Evolutionary conservation across 2,329 filamentous ascomycete genomes (phyloP), one percentile per base, ranked within the genome.

Genomic region (Leptographium flavum): DNA sequence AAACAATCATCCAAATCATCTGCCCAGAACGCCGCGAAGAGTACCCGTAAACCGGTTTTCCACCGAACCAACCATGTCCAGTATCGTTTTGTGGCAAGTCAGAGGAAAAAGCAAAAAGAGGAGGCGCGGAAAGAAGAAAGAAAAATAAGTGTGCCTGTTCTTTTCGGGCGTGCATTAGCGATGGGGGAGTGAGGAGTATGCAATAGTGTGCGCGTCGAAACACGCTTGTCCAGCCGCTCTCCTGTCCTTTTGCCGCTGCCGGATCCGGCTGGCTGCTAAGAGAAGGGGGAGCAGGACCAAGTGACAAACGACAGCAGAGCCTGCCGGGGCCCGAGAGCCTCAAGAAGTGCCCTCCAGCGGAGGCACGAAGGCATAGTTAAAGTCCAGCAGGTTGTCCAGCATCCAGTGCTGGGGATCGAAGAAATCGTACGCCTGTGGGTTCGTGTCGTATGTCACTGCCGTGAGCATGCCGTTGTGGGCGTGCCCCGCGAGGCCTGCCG

Each of bases 341-440:
- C 48, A 44, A 53, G 65, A 74, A 50, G 70, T 63, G 50, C 71
- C 68, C 49, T 81, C 75, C 32, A 77, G 59, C 1, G 70, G 67
- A 46, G 65, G 63, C 32, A 71, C 68, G 55, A 75, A 81, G 23
- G 46, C 45, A 11, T 81, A 87, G 51, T 84, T 85, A 58, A 90
- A 83, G 58, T 88, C 83, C 49, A 92, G 70, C 30, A 90, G 69
- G 14, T 85, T 85, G 60, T 95, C 88, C 49, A 95, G 68, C 69
- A 94, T 87, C 88, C 88, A 95, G 60, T 90, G 86, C 55, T 94
- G 72, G 1, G 88, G 86, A 62, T 94, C 87, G 57, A 94, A 94
- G 50, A 93, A 86, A 60, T 94, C 85, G 60, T 87, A 87, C 54
- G 76, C 49, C 22, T 48, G 23, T 8, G 49, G 38, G 22, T 48